Evolutionary conservation across 176 grass and related monocot species (phyloP), one percentile per base, ranked within the genome.

Genomic region (Rhynchospora breviuscula): DNA sequence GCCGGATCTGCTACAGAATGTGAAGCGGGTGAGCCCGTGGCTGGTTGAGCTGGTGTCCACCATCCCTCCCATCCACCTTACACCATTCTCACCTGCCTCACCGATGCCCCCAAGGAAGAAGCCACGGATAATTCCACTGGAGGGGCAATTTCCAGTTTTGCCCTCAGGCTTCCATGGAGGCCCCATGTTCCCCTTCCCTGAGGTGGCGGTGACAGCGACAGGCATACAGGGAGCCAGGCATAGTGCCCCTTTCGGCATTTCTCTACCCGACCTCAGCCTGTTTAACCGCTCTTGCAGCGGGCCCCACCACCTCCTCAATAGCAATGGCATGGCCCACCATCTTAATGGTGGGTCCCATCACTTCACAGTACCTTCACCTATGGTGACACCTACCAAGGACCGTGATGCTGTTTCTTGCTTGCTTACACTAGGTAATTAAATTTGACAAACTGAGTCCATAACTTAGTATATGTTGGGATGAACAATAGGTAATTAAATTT

Each of bases 201-300:
- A 87, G 85, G 67, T 82, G 81, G 69, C 85, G 59, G 87, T 66
- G 35, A 87, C 89, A 94, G 81, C 91, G 78, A 90, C 89, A 92
- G 88, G 90, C 89, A 95, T 99, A 90, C 93, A 99, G 96, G 96
- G 96, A 93, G 91, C 93, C 96, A 99, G 96, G 96, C 96, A 99
- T 82, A 66, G 46, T 85, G 62, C 87, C 83, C 89, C 85, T 52
- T 84, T 95, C 87, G 91, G 65, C 82, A 78, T 85, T 81, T 84
- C 85, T 47, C 86, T 96, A 52, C 66, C 88, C 88, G 89, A 95
- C 86, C 88, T 90, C 79, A 88, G 84, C 86, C 63, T 89, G 81
- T 81, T 62, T 88, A 81, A 87, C 85, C 89, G 58, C 59, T 17
- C 78, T 23, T 33, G 58, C 6, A 18, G 58, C 78, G 61, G 61